Conservation (phyloP, 345 rosid genomes). For the Moricandia arvensis region DNA sequence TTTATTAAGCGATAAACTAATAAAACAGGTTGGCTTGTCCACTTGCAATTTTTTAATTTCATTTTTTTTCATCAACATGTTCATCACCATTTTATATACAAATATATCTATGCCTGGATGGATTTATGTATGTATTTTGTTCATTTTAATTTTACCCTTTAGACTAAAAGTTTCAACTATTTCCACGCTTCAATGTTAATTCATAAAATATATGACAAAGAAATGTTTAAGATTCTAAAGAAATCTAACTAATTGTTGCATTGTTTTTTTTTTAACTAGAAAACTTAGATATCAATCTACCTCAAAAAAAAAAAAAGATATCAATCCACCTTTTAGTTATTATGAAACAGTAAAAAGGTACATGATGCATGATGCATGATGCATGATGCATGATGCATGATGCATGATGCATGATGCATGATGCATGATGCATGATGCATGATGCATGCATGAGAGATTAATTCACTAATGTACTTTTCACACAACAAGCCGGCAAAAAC, state of each 20-base stretch:
- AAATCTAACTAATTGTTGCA: not conserved
- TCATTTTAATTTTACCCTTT: constrained; percentile 6
- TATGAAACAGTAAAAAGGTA: not conserved
- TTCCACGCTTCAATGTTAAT: not conserved
- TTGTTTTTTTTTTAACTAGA: not conserved
- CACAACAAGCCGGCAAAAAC: constrained; percentile 32
- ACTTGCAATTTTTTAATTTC: constrained; percentile 27
- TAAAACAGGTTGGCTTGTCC: constrained; percentile 34
- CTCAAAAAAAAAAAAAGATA: too few species aligned
- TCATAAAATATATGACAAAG: too few species aligned
- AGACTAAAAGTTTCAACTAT: not conserved
- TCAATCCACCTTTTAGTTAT: not conserved
- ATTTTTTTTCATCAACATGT: constrained; percentile 22
- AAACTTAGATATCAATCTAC: not conserved
- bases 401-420: too few species aligned
- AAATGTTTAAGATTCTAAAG: too few species aligned
- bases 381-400: too few species aligned
- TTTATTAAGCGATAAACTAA: not conserved
- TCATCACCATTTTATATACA: not conserved
- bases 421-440: too few species aligned
- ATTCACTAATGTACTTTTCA: constrained; percentile 27
- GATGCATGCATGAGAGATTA: constrained; percentile 29
- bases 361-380: too few species aligned
- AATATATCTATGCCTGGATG: not conserved
- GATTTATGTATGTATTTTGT: not conserved